These are phyloP conservation scores for Dichotomopilus funicola DNA, from an alignment of 2,329 filamentous ascomycete species.

Conservation along the genomic window DNA sequence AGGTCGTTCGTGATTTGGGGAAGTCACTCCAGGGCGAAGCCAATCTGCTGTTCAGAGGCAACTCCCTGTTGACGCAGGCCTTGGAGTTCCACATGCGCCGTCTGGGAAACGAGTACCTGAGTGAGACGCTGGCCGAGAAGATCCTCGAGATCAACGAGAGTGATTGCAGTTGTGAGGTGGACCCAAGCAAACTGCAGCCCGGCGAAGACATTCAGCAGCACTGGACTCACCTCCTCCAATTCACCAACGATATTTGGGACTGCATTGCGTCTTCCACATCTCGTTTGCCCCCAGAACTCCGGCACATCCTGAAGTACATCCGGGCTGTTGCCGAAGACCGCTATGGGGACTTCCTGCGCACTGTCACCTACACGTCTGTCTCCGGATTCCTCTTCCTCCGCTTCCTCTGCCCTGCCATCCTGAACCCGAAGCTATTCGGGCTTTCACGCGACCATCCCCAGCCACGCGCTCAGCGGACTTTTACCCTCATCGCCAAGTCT, in stretches of 20 bases:
- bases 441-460: conserved; percentile 77
- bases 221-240: conserved; percentile 68
- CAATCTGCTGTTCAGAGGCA: conserved; percentile 90
- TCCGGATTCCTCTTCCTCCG: conserved; percentile 91
- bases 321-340: conserved; percentile 88
- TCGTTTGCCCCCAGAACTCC: conserved; percentile 72
- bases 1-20: conserved; percentile 68
- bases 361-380: conserved; percentile 87
- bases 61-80: conserved; percentile 87
- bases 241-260: conserved; percentile 81
- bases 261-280: conserved; percentile 69
- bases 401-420: conserved; percentile 92
- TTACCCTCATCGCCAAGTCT: conserved; percentile 88
- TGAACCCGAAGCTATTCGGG: conserved; percentile 91
- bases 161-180: conserved; percentile 90
- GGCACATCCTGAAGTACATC: conserved; percentile 84
- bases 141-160: conserved; percentile 83
- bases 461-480: conserved; percentile 72
- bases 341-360: conserved; percentile 86
- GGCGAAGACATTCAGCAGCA: conserved; percentile 72
- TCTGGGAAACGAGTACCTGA: conserved; percentile 85
- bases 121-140: conserved; percentile 79
- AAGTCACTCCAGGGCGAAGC: conserved; percentile 79
- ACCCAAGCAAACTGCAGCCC: conserved; percentile 68
- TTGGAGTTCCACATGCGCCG: conserved; percentile 95